These are phyloP conservation scores for Inonotus obliquus DNA, from an alignment of 1,284 basidiomycete genomes.

Conservation along the genomic window DNA sequence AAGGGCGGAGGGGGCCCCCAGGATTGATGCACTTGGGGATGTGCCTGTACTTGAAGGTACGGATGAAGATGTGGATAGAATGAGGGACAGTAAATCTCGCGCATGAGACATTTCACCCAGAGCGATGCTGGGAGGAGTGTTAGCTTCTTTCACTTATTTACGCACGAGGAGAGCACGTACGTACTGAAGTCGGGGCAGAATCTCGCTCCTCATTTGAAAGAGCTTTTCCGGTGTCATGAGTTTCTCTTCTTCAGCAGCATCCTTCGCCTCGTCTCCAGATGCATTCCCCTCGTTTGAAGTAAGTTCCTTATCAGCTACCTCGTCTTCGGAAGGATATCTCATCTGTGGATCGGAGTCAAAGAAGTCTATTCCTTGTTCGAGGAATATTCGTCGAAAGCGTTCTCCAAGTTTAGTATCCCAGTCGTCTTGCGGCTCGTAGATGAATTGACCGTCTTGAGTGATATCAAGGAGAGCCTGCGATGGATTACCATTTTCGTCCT, in stretches of 20 bases:
- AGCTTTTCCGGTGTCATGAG: slow-evolving; percentile 72
- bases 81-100: slow-evolving; percentile 54
- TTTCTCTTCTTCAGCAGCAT: slow-evolving; percentile 25
- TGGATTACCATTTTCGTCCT: slow-evolving; percentile 59
- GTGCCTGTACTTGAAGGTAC: slow-evolving; percentile 14
- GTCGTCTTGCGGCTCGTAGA: slow-evolving; percentile 64
- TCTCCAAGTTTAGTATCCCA: slow-evolving; percentile 50
- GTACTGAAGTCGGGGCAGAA: slow-evolving; percentile 67
- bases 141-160: neutral
- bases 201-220: slow-evolving; percentile 63
- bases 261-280: slow-evolving; percentile 26
- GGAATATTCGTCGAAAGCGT: slow-evolving; percentile 63
- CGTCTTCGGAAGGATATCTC: slow-evolving; percentile 20
- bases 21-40: slow-evolving; percentile 13
- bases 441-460: slow-evolving; percentile 56
- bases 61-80: slow-evolving; percentile 38
- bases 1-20: slow-evolving; percentile 22
- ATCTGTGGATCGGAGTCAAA: slow-evolving; percentile 46
- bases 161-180: slow-evolving; percentile 23
- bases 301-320: slow-evolving; percentile 25
- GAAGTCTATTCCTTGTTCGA: slow-evolving; percentile 68
- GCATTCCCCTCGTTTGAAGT: neutral
- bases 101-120: slow-evolving; percentile 75
- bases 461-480: slow-evolving; percentile 68
- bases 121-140: slow-evolving; percentile 47